These are phyloP conservation scores for Macrolepiota dolichaula DNA, from an alignment of 768 basidiomycete genomes.

Conservation along the genomic window DNA sequence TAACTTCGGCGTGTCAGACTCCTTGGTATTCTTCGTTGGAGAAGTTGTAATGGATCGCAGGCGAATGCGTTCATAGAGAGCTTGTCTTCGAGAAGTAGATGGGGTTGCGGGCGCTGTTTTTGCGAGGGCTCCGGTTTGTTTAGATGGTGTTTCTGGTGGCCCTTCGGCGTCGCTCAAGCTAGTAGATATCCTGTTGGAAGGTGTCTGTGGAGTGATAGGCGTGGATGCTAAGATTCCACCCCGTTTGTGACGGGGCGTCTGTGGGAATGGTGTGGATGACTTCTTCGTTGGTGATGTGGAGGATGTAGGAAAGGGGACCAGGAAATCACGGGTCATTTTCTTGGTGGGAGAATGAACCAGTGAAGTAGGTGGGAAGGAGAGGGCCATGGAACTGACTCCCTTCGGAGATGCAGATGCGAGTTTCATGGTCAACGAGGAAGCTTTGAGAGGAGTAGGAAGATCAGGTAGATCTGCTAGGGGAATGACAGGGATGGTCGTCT, in stretches of 20 bases:
- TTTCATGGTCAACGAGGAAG: constrained; percentile 66
- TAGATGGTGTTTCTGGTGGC: constrained; percentile 57
- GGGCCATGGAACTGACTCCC: constrained; percentile 23
- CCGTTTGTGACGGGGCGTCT: constrained; percentile 60
- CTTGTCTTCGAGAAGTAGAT: constrained; percentile 70
- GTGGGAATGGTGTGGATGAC: constrained; percentile 49
- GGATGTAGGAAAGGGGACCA: constrained; percentile 47
- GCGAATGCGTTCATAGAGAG: constrained; percentile 77
- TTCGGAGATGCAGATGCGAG: constrained; percentile 77
- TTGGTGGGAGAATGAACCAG: constrained; percentile 34
- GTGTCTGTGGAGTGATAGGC: constrained; percentile 39
- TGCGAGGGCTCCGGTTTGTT: constrained; percentile 53
- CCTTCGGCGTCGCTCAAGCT: constrained; percentile 33
- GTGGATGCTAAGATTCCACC: constrained; percentile 34
- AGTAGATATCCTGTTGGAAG: constrained; percentile 28
- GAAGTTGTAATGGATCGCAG: constrained; percentile 66
- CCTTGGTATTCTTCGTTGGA: constrained; percentile 55
- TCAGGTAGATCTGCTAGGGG: constrained; percentile 67
- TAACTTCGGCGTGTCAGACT: constrained; percentile 36
- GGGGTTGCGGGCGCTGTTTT: constrained; percentile 65
- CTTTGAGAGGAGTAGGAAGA: constrained; percentile 47
- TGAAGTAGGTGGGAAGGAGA: not conserved
- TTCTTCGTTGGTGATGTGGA: constrained; percentile 48
- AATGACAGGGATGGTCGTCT: constrained; percentile 45
- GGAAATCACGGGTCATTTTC: constrained; percentile 33